These are phyloP conservation scores for Globisporangium barbulae DNA, from an alignment of 352 stramenopile genomes.

Conservation along the genomic window DNA sequence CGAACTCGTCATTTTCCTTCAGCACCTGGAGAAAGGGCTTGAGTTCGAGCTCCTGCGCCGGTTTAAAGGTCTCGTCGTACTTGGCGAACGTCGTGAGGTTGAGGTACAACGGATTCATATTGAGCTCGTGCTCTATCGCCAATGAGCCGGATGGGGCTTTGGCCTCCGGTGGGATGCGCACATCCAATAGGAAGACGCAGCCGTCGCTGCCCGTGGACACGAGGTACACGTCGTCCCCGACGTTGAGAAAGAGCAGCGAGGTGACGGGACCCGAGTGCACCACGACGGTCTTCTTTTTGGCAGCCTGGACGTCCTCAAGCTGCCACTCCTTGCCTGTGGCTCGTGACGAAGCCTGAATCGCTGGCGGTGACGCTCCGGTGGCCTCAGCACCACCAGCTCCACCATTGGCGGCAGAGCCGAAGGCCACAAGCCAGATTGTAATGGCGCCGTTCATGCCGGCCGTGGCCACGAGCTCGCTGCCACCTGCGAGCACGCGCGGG, in stretches of 20 bases:
- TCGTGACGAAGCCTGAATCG: neutral
- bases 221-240: conserved; percentile 37
- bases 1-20: conserved; percentile 27
- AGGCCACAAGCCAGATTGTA: conserved; percentile 65
- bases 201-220: conserved; percentile 63
- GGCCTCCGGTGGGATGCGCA: conserved; percentile 37
- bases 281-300: conserved; percentile 67
- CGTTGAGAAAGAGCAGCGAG: conserved; percentile 45
- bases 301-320: conserved; percentile 58
- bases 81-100: conserved; percentile 67
- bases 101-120: conserved; percentile 56
- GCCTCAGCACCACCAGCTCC: neutral
- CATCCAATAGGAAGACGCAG: conserved; percentile 63
- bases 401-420: conserved; percentile 19
- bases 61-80: conserved; percentile 61
- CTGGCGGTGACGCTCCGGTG: neutral
- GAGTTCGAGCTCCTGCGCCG: conserved; percentile 34
- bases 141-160: conserved; percentile 2
- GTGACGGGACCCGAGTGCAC: conserved; percentile 56
- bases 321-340: conserved; percentile 22
- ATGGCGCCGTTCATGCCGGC: conserved; percentile 58
- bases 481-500: conserved; percentile 34
- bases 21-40: conserved; percentile 45
- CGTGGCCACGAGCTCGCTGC: conserved; percentile 59
- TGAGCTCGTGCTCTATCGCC: conserved; percentile 4